Base-by-base conservation (phyloP, 2,329 filamentous ascomycete genomes). In the Aschersonia sp. region DNA sequence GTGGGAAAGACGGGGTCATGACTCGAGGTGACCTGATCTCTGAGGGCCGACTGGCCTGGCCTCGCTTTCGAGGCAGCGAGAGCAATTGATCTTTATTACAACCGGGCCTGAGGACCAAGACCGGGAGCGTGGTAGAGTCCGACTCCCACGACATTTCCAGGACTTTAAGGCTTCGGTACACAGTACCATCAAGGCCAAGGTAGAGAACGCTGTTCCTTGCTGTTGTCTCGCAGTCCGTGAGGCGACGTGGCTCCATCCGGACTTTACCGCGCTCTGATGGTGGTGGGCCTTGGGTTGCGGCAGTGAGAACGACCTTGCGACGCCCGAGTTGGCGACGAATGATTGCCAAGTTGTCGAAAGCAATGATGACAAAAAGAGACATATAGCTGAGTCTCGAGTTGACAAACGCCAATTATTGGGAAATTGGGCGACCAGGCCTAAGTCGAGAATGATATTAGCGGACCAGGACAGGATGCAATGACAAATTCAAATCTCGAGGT, bases 181-280 rank as follows among this genome's bases (percentile, higher is more conserved):
- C 20, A 20, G 32, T 6, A 6, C 6, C 32, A 38, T 10, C 32
- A 38, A 10, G 10, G 32, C 6, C 32, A 10, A 38, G 32, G 32
- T 10, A 38, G 32, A 38, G 10, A 10, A 20, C 20, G 20, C 20
- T 20, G 20, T 20, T 20, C 20, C 20, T 20, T 20, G 20, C 20
- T 20, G 32, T 38, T 38, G 32, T 42, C 40, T 42, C 40, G 40
- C 40, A 45, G 44, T 41, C 43, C 44, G 45, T 43, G 40, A 20
- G 32, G 44, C 44, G 32, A 50, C 49, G 49, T 50, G 49, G 49
- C 46, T 46, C 49, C 49, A 50, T 44, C 45, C 49, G 49, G 49
- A 48, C 40, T 31, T 48, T 50, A 43, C 46, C 46, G 46, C 48
- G 46, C 35, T 40, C 40, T 31, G 12, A 20, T 20, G 20, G 32